Percentiles rank a stretch among this genome's conserved stretches.
phyloP scores from a whole-genome alignment of 148 eudicot species.

The Dianthus caryophyllus region DNA sequence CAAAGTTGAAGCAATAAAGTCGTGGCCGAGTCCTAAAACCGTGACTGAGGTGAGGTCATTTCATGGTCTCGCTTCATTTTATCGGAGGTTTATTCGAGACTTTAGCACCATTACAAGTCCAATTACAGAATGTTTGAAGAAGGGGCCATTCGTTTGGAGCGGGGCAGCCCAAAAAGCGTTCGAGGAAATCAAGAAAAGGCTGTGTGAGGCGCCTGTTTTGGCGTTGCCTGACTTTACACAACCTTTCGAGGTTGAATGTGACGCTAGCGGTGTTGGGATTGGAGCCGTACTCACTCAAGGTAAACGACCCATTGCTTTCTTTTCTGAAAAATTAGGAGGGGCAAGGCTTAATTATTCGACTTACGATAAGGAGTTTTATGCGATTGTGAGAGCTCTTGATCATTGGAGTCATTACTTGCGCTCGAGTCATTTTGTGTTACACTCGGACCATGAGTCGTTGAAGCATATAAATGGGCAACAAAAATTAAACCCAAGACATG shows the following conservation, averaged over 20 bases:
- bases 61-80: slow-evolving; percentile 4
- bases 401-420: too few species aligned
- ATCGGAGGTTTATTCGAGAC: too few species aligned
- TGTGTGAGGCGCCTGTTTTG: neutral
- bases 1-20: too few species aligned
- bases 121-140: too few species aligned
- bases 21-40: neutral
- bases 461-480: slow-evolving; percentile 8
- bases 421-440: slow-evolving; percentile 9
- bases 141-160: too few species aligned
- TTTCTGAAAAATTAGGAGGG: neutral
- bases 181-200: neutral
- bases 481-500: slow-evolving; percentile 2
- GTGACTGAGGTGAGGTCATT: neutral
- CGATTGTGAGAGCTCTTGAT: too few species aligned
- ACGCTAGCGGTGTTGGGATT: too few species aligned
- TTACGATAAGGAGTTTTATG: too few species aligned
- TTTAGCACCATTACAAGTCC: too few species aligned
- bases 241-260: too few species aligned
- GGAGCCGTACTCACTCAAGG: neutral
- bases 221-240: too few species aligned
- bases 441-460: slow-evolving; percentile 10
- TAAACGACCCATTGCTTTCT: neutral
- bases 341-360: slow-evolving; percentile 3
- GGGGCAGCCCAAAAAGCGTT: too few species aligned